Base-by-base conservation (phyloP, 495 filamentous ascomycete species). In the Hypomontagnella submonticulosa region DNA sequence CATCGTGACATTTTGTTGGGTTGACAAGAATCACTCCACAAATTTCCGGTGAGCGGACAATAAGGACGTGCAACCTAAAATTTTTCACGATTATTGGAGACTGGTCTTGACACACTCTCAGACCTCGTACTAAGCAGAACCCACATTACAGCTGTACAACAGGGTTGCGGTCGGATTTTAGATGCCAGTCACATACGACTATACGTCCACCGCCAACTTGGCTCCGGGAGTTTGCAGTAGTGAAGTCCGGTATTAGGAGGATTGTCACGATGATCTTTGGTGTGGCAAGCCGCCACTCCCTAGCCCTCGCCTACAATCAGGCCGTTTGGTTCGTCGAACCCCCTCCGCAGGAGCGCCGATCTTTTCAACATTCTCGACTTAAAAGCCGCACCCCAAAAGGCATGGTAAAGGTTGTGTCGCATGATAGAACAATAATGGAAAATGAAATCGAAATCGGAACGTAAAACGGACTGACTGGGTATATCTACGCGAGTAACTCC, bases 1-100 rank as follows among this genome's bases (percentile, higher is more conserved):
- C 48, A 67, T 67, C 64, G 64, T 67, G 64, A 62, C 57, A 57
- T 67, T 67, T 43, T 67, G 64, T 67, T 67, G 64, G 58, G 64
- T n/a, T 47, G 37, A 57, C 34, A 48, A 48, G 23, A 52, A 20
- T 34, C 41, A 57, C 64, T 62, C 64, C 64, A 67, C 58, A 67
- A 57, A 40, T 51, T 37, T 54, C 41, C 41, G 52, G 46, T 62
- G 46, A 62, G 38, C 34, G 36, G 52, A 50, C 49, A 36, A 49
- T 54, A 60, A 15, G 12, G 20, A 18, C 13, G 27, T 33, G 16
- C 38, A 11, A 4, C 30, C 4, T n/a, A 53, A 53, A 53, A 15
- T 41, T 62, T 50, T 42, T 46, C 30, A 18, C 3, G n/a, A 51
- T 36, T 51, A 44, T 52, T 61, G 57, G 52, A 57, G 51, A 57